A percentile compares a stretch with the other conserved stretches of the same genome.
phyloP scores from a whole-genome alignment of 345 rosid species.

The Salix exigua region DNA sequence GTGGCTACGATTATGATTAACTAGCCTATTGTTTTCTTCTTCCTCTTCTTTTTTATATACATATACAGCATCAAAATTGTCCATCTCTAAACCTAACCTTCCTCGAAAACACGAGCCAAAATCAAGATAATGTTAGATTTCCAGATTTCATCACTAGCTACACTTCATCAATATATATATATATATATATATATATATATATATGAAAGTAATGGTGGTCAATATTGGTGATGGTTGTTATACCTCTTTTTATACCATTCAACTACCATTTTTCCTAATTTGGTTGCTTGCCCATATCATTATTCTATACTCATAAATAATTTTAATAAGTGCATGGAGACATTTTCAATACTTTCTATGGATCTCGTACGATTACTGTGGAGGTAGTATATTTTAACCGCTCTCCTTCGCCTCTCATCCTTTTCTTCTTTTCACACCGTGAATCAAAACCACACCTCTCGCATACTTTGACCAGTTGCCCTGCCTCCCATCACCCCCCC shows the following conservation, averaged over 20 bases:
- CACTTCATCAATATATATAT: background rate
- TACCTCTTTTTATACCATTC: conserved; percentile 33
- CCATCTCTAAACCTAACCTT: conserved; percentile 1
- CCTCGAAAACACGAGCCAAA: background rate
- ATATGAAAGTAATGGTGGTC: background rate
- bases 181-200: background rate
- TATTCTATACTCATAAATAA: conserved; percentile 3
- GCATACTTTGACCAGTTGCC: conserved; percentile 24
- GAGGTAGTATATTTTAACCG: background rate
- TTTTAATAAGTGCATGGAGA: background rate
- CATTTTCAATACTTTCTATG: too few relatives aligned
- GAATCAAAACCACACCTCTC: conserved; percentile 28
- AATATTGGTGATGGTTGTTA: conserved; percentile 31
- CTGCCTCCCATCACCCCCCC: conserved; percentile 5
- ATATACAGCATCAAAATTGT: background rate
- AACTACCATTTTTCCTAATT: conserved; percentile 41
- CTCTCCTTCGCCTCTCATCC: background rate
- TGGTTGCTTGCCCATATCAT: conserved; percentile 39
- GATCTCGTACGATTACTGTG: too few relatives aligned
- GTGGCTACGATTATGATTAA: background rate
- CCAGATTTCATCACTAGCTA: background rate
- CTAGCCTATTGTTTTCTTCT: background rate
- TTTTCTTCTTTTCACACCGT: conserved; percentile 28
- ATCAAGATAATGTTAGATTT: background rate
- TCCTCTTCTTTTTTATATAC: background rate